Evolutionary conservation across 1,284 basidiomycete species (phyloP).

Genomic region (Puccinia hordei): DNA sequence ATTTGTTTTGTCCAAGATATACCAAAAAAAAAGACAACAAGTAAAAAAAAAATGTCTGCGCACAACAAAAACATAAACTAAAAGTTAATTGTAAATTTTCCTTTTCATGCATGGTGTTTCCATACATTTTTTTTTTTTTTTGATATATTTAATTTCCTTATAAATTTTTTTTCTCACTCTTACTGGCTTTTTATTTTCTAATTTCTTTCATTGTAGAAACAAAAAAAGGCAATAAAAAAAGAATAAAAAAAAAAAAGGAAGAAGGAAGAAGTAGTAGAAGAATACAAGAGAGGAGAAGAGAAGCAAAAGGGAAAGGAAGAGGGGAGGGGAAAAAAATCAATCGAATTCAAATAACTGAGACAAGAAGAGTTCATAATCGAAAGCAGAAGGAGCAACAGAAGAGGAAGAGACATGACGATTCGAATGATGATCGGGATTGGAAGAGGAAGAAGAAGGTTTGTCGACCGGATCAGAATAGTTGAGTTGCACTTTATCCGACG

Average conservation of each 20-base stretch:
- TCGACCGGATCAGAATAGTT: not conserved
- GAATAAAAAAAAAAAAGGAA: not conserved
- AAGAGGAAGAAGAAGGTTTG: not conserved
- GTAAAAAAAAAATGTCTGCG: too few species aligned
- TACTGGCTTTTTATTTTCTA: too few species aligned
- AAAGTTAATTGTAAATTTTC: too few species aligned
- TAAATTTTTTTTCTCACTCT: too few species aligned
- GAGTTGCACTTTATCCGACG: not conserved
- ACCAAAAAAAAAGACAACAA: too few species aligned
- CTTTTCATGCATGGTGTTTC: too few species aligned
- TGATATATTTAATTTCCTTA: too few species aligned
- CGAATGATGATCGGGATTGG: not conserved
- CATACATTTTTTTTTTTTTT: too few species aligned
- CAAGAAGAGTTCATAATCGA: constrained; percentile 50
- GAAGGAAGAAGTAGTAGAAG: not conserved
- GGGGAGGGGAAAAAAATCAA: not conserved
- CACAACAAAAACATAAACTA: too few species aligned
- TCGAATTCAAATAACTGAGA: constrained; percentile 48
- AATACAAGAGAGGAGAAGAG: too few species aligned
- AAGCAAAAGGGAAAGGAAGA: not conserved
- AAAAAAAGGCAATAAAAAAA: not conserved
- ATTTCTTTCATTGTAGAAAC: too few species aligned
- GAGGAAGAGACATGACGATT: not conserved
- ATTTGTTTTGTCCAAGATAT: too few species aligned
- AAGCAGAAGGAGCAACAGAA: not conserved